Conservation (phyloP, 371 early-diverging fungal genomes). For the Mucor indicus region DNA sequence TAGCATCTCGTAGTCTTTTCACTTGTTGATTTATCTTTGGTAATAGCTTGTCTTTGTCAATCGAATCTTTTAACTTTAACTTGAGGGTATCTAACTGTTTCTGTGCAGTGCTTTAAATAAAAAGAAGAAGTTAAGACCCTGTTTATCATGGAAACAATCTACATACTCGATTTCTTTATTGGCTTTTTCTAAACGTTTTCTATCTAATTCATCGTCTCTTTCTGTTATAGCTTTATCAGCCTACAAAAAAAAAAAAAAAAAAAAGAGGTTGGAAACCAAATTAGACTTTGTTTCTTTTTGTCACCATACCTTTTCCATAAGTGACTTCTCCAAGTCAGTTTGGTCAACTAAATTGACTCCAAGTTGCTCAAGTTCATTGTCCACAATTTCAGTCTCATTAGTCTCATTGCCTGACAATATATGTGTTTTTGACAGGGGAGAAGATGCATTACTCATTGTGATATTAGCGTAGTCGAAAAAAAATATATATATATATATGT, state of each 20-base stretch:
- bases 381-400: constrained; percentile 1
- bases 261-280: constrained; percentile 1
- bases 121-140: too few relatives aligned
- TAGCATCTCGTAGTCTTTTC: constrained; percentile 33
- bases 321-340: constrained; percentile 54
- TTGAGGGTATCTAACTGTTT: constrained; percentile 36
- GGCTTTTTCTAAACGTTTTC: constrained; percentile 53
- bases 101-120: constrained; percentile 19
- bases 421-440: neutral
- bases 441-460: constrained; percentile 5
- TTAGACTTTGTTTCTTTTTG: too few relatives aligned
- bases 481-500: neutral
- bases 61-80: constrained; percentile 32
- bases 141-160: too few relatives aligned
- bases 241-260: constrained; percentile 25
- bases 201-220: constrained; percentile 53
- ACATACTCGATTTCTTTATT: constrained; percentile 41
- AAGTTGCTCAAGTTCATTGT: constrained; percentile 24
- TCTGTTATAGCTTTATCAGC: constrained; percentile 58
- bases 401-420: neutral
- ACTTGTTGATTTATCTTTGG: constrained; percentile 35
- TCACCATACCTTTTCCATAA: constrained; percentile 57
- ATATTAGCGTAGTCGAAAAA: neutral
- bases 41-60: constrained; percentile 18
- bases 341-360: constrained; percentile 67